Percentiles rank a stretch among this genome's conserved stretches.
Conservation (phyloP, 257 asterid species). For the Coffea eugenioides region DNA sequence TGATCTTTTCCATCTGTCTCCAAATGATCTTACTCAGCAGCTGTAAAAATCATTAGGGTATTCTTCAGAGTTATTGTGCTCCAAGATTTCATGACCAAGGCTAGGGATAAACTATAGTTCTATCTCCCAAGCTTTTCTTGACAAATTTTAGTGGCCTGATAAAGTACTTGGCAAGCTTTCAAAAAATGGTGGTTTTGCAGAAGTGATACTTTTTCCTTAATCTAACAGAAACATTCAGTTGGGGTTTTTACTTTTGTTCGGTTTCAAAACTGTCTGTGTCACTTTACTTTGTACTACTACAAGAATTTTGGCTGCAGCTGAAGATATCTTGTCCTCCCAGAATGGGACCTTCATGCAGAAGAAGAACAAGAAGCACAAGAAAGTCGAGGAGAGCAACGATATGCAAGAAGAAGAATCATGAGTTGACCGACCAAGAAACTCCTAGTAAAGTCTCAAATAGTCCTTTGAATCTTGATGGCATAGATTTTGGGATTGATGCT, state of each 20-base stretch:
- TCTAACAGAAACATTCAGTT: background rate
- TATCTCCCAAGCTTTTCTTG: too few species aligned
- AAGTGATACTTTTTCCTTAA: conserved; percentile 6
- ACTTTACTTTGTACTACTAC: background rate
- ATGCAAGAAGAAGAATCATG: conserved; percentile 23
- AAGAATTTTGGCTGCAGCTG: background rate
- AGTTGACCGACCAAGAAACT: conserved; percentile 17
- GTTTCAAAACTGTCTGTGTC: background rate
- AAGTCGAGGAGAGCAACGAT: conserved; percentile 20
- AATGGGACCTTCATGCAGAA: conserved; percentile 57
- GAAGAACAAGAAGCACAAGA: conserved; percentile 29
- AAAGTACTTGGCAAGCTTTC: conserved; percentile 6
- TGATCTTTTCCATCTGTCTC: background rate
- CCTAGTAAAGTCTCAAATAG: conserved; percentile 10
- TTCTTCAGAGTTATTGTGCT: background rate
- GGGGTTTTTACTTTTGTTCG: background rate
- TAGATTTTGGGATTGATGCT: conserved; percentile 13
- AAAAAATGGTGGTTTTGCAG: conserved; percentile 20
- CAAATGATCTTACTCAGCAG: background rate
- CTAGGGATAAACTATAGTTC: background rate
- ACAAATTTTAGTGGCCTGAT: background rate
- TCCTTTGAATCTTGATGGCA: conserved; percentile 8
- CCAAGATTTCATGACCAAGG: background rate
- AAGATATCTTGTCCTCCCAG: background rate
- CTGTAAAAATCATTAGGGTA: background rate